Conservation (phyloP, 192 early-diverging fungal genomes). For the Chytriomyces confervae region DNA sequence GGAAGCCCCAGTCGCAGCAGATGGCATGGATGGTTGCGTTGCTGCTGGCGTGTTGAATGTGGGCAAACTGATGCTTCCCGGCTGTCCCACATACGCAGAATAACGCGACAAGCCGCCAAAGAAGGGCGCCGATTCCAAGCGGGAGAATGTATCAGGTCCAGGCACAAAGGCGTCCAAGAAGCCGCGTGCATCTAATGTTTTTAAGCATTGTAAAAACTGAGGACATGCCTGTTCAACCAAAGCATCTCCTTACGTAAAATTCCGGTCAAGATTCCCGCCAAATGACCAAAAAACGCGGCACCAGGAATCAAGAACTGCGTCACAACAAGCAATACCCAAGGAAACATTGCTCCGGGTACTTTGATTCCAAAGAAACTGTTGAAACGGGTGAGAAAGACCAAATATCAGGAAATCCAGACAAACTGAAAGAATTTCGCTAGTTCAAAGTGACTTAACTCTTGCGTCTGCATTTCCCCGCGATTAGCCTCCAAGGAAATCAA, state of each 20-base stretch:
- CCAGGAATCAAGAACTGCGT: conserved; percentile 26
- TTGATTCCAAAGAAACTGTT: conserved; percentile 33
- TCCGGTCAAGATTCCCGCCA: conserved; percentile 22
- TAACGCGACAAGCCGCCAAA: background rate
- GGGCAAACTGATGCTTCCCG: conserved; percentile 14
- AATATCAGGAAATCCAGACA: background rate
- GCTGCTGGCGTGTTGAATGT: conserved; percentile 6
- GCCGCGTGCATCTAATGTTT: background rate
- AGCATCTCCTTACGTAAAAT: background rate
- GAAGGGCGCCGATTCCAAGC: conserved; percentile 10
- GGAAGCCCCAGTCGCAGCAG: background rate
- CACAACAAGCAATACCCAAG: conserved; percentile 28
- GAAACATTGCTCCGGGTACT: conserved; percentile 24
- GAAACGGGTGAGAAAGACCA: background rate
- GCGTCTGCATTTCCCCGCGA: conserved; percentile 22
- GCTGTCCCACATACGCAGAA: conserved; percentile 19
- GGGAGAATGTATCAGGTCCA: conserved; percentile 6
- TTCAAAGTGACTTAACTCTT: conserved; percentile 13
- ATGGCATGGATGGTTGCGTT: background rate
- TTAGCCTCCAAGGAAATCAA: conserved; percentile 32
- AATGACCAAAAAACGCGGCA: conserved; percentile 29
- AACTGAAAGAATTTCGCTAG: background rate
- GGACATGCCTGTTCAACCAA: background rate
- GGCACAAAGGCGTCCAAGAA: conserved; percentile 15
- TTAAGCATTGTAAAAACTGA: background rate